These are phyloP conservation scores for Fennellomyces sp. DNA, from an alignment of 371 early-diverging fungal species.

Conservation along the genomic window DNA sequence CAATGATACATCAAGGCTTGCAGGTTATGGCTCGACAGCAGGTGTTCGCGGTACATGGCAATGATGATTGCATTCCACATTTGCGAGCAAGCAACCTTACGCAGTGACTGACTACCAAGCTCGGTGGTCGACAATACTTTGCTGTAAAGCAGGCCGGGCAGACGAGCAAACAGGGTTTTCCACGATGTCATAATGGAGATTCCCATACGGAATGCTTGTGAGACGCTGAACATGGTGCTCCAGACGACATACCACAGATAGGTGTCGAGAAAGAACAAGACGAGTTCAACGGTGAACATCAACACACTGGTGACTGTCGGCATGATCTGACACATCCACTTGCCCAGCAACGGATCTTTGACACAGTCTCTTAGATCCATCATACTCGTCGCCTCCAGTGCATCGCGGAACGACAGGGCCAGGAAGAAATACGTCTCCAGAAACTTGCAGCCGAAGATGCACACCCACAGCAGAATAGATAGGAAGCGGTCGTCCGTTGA, in stretches of 20 bases:
- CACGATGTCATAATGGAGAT: slow-evolving; percentile 88
- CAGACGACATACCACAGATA: slow-evolving; percentile 93
- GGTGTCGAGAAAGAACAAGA: slow-evolving; percentile 87
- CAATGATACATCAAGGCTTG: slow-evolving; percentile 75
- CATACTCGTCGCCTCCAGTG: slow-evolving; percentile 63
- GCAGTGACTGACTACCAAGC: slow-evolving; percentile 67
- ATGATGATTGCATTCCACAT: slow-evolving; percentile 91
- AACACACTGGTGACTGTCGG: slow-evolving; percentile 68
- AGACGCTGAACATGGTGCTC: slow-evolving; percentile 81
- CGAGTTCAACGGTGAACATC: slow-evolving; percentile 75
- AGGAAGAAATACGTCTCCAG: slow-evolving; percentile 85
- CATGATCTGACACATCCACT: slow-evolving; percentile 63
- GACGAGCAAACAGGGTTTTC: slow-evolving; percentile 77
- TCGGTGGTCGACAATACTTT: slow-evolving; percentile 73
- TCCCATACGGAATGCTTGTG: slow-evolving; percentile 77
- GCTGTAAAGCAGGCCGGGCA: slow-evolving; percentile 79
- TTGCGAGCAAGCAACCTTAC: slow-evolving; percentile 80
- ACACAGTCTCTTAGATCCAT: slow-evolving; percentile 60
- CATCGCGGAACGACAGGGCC: slow-evolving; percentile 79
- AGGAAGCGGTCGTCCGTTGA: slow-evolving; percentile 65
- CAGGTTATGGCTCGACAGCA: slow-evolving; percentile 76
- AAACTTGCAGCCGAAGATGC: slow-evolving; percentile 79
- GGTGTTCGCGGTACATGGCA: slow-evolving; percentile 86
- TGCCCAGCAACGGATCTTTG: slow-evolving; percentile 46
- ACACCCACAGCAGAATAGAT: slow-evolving; percentile 77